These are phyloP conservation scores for Geranium incanum DNA, from an alignment of 441 rosid species.

Conservation along the genomic window DNA sequence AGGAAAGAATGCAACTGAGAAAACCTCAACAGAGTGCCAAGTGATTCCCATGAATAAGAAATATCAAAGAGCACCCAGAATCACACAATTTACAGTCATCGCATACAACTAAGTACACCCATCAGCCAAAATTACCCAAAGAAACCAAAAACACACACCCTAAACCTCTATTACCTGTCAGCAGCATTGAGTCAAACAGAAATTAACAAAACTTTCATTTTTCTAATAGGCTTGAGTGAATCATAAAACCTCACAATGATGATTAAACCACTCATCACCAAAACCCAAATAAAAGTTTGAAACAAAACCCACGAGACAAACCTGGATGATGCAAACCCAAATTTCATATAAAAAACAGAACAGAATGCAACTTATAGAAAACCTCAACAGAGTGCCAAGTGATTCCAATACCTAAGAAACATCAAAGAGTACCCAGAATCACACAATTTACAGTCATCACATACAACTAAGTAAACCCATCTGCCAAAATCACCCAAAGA, in stretches of 20 bases:
- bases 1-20: background rate
- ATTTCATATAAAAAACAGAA: background rate
- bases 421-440: slow-evolving; percentile 5
- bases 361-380: background rate
- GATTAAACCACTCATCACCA: too few relatives aligned
- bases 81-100: background rate
- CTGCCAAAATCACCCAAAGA: slow-evolving; percentile 4
- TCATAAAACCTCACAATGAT: too few relatives aligned
- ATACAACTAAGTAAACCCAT: slow-evolving; percentile 12
- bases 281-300: too few relatives aligned
- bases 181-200: background rate
- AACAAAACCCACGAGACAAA: background rate
- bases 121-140: slow-evolving; percentile 8
- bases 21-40: slow-evolving; percentile 13
- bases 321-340: background rate
- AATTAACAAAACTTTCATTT: background rate
- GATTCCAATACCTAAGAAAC: slow-evolving; percentile 11
- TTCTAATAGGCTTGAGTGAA: background rate
- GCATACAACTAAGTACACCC: slow-evolving; percentile 8
- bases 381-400: slow-evolving; percentile 11
- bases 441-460: background rate
- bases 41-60: slow-evolving; percentile 8
- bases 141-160: background rate
- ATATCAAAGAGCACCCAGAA: slow-evolving; percentile 8
- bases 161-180: background rate